Evolutionary conservation across 1,284 basidiomycete species (phyloP).

Genomic region (Sanguinoderma infundibulare): DNA sequence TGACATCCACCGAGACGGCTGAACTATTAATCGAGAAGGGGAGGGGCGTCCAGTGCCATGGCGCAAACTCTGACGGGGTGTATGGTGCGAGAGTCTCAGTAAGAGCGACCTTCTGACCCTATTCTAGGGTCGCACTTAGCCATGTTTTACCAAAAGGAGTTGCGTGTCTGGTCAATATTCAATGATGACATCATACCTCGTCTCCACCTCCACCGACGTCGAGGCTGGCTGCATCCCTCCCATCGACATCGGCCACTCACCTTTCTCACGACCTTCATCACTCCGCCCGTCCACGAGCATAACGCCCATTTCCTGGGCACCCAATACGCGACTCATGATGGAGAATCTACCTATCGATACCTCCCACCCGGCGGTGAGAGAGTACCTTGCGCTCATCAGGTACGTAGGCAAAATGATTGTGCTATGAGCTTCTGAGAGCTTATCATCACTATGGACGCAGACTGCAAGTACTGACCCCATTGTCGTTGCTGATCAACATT

Average conservation of each 20-base stretch:
- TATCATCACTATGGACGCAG: slow-evolving; percentile 36
- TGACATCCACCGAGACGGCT: neutral
- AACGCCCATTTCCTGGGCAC: neutral
- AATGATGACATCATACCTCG: slow-evolving; percentile 20
- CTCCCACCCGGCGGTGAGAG: slow-evolving; percentile 35
- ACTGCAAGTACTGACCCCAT: slow-evolving; percentile 78
- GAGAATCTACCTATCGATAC: slow-evolving; percentile 36
- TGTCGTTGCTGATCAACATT: slow-evolving; percentile 76
- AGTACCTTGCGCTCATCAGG: slow-evolving; percentile 38
- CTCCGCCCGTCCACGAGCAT: neutral
- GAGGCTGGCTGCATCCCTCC: neutral
- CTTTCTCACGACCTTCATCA: slow-evolving; percentile 2
- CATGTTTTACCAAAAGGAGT: slow-evolving; percentile 6
- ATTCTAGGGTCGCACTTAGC: slow-evolving; percentile 15
- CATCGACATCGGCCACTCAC: neutral
- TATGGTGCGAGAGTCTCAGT: neutral
- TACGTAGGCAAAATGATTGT: slow-evolving; percentile 3
- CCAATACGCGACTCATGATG: slow-evolving; percentile 24
- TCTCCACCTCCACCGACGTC: slow-evolving; percentile 4
- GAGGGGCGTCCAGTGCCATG: neutral
- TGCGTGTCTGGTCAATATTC: neutral
- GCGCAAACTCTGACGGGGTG: neutral
- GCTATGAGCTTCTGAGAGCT: neutral
- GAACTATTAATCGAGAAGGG: neutral
- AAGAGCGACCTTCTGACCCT: neutral